phyloP scores from a whole-genome alignment of 73 alveolate species.

The Blepharisma stoltei region DNA sequence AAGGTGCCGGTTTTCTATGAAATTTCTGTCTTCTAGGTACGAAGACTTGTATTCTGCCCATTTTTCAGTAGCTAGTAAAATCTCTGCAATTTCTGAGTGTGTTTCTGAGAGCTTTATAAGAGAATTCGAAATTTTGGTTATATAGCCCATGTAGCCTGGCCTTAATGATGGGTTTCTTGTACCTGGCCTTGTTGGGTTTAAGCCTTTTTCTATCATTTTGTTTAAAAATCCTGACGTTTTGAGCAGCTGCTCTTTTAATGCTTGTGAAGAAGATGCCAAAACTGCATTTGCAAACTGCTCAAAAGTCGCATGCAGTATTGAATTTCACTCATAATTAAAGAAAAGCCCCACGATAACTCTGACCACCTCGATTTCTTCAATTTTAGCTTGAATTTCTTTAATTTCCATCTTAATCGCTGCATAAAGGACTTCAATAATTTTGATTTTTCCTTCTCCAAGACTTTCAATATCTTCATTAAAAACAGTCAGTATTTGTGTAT shows the following conservation, averaged over 20 bases:
- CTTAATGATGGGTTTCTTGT: background rate
- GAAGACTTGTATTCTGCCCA: background rate
- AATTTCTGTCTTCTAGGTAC: conserved; percentile 3
- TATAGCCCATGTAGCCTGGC: conserved; percentile 13
- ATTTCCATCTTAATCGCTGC: background rate
- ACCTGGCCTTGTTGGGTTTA: background rate
- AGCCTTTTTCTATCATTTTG: background rate
- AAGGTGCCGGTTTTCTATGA: background rate
- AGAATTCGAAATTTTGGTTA: background rate
- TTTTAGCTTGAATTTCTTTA: background rate
- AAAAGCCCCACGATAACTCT: background rate
- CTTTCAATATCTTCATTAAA: background rate
- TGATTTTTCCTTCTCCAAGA: conserved; percentile 9
- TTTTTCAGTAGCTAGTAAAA: background rate
- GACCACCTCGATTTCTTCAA: background rate
- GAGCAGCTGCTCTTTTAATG: background rate
- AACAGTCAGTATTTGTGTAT: background rate
- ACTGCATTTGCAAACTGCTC: conserved; percentile 3
- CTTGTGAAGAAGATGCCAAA: background rate
- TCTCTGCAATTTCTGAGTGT: background rate
- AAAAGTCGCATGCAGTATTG: conserved; percentile 7
- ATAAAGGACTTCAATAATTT: background rate
- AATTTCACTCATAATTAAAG: conserved; percentile 16
- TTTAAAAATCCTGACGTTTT: background rate
- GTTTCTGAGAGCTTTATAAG: background rate